Base-by-base conservation (phyloP, 306 rosid genomes). In the Macrotyloma uniflorum region DNA sequence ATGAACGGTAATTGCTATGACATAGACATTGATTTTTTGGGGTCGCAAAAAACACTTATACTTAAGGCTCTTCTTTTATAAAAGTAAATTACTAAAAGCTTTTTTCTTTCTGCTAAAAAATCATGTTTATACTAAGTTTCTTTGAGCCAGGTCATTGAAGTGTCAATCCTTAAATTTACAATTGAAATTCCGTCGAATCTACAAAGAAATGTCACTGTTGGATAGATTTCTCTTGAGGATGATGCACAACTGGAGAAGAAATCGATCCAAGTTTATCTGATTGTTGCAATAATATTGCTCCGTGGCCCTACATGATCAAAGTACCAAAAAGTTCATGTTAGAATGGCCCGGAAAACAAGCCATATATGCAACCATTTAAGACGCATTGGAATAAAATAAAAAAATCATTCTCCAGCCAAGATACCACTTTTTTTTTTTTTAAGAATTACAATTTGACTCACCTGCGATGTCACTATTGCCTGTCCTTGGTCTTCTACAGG, bases 301-400 rank as follows among this genome's bases (percentile, higher is more conserved):
- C 87, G 18, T 73, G 88, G 73, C 84, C 82, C 93, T 87, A 30
- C 80, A 80, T 40, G 72, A 73, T 62, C 74, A 42, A 70, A 55
- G 57, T 40, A 57, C 61, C 53, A 33, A 51, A 47, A 24, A 43
- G 33, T 36, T 9, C 16, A 67, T 30, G 43, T 63, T 75, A 9
- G 20, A 38, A 79, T 54, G 3, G 47, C 22, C 22, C 11, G 10
- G 4, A 63, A 58, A 71, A 43, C 5, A 67, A 51, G 54, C 8
- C 67, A 26, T 38, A 26, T 11, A 49, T 59, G 36, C 33, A 68
- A 26, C 51, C 42, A 74, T 75, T 62, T 76, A 62, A 76, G 67
- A 23, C 19, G 2, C 16, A 19, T 23, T 20, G 18, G 55, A 67
- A 40, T 70, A 20, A 49, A 38, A 70, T 35, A 67, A 61, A 5